Evolutionary conservation across 495 filamentous ascomycete species (phyloP).

Genomic region (Penicillium mononematosum): DNA sequence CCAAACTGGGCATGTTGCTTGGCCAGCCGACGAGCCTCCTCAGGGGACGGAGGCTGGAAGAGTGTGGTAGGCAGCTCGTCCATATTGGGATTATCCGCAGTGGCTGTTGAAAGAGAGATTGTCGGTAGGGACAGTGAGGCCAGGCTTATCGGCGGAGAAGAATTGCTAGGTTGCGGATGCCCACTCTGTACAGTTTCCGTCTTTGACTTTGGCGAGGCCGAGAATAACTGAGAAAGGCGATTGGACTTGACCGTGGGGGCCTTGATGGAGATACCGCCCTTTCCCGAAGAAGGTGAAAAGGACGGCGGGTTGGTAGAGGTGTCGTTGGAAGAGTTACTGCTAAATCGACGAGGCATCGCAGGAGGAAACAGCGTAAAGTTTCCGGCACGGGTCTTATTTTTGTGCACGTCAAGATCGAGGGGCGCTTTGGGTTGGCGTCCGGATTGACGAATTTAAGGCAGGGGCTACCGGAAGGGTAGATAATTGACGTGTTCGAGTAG

Average conservation of each 20-base stretch:
- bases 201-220: constrained; percentile 57
- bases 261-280: constrained; percentile 47
- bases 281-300: constrained; percentile 47
- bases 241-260: constrained; percentile 65
- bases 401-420: constrained; percentile 17
- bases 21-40: constrained; percentile 70
- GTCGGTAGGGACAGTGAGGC: constrained; percentile 79
- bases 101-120: constrained; percentile 88
- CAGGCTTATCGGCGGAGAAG: constrained; percentile 65
- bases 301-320: constrained; percentile 45
- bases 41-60: constrained; percentile 86
- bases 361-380: constrained; percentile 33
- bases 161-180: constrained; percentile 50
- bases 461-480: constrained; percentile 17
- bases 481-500: neutral
- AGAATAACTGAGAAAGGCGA: constrained; percentile 58
- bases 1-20: constrained; percentile 90
- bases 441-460: constrained; percentile 23
- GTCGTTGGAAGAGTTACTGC: constrained; percentile 49
- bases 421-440: constrained; percentile 19
- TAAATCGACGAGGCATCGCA: constrained; percentile 58
- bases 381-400: constrained; percentile 17
- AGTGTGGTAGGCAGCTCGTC: constrained; percentile 77
- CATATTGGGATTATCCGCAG: constrained; percentile 70
- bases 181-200: constrained; percentile 52